These are phyloP conservation scores for Dactylellina sp. DNA, from an alignment of 2,329 filamentous ascomycete species.

Conservation along the genomic window DNA sequence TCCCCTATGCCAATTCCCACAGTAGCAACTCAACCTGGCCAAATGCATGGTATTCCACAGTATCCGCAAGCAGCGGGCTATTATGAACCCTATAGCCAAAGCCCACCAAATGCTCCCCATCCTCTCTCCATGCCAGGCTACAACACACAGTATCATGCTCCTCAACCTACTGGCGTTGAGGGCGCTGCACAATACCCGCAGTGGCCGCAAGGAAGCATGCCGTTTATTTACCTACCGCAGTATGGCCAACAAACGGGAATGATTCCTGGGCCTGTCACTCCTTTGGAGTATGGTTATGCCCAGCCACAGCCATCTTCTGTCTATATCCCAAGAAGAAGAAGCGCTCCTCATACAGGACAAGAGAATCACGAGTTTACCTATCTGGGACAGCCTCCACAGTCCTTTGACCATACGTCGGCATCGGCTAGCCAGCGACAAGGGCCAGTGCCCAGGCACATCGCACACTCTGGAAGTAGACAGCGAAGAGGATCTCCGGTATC, in stretches of 20 bases:
- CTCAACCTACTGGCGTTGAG: conserved; percentile 29
- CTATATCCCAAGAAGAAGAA: conserved; percentile 51
- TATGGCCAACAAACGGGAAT: conserved; percentile 53
- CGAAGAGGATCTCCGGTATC: conserved; percentile 52
- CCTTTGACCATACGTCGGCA: conserved; percentile 10
- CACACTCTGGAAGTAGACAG: conserved; percentile 36
- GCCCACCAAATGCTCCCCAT: conserved; percentile 42
- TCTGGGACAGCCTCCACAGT: conserved; percentile 1
- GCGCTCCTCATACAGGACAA: conserved; percentile 45
- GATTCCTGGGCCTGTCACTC: conserved; percentile 23
- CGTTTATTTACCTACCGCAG: conserved; percentile 51
- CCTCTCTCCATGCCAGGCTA: conserved; percentile 33
- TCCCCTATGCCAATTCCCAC: conserved; percentile 52
- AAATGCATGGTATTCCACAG: conserved; percentile 37
- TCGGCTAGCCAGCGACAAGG: conserved; percentile 34
- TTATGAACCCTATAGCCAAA: conserved; percentile 54
- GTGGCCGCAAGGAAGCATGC: conserved; percentile 53
- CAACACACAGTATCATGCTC: conserved; percentile 31
- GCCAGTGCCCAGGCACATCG: conserved; percentile 42
- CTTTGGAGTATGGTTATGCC: conserved; percentile 30
- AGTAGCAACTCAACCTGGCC: conserved; percentile 47
- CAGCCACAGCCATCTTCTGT: conserved; percentile 25
- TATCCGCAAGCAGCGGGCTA: conserved; percentile 38
- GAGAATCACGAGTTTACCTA: conserved; percentile 29
- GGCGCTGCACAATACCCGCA: conserved; percentile 43